Percentiles rank a stretch among this genome's conserved stretches.
Conservation (phyloP, 139 green algal species). For the Coelastrella sp. region DNA sequence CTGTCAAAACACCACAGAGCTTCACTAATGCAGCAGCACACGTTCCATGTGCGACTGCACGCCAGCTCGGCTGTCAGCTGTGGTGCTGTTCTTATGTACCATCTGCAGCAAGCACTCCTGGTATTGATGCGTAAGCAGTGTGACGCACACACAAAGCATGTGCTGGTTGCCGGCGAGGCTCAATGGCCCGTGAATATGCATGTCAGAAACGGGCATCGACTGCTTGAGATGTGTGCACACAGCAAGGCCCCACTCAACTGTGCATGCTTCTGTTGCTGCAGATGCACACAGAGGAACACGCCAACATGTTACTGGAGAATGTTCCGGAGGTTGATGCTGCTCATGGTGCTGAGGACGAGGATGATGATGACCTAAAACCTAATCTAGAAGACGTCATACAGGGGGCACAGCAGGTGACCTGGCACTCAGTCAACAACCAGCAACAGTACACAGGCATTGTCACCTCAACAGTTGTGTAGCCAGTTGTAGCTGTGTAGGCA, state of each 20-base stretch:
- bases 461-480: background rate
- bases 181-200: no score
- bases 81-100: no score
- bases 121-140: no score
- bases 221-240: background rate
- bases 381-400: constrained; percentile 67
- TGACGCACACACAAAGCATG: no score
- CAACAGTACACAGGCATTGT: no score
- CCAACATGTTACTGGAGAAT: constrained; percentile 62
- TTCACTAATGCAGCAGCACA: background rate
- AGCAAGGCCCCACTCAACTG: background rate
- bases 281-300: background rate
- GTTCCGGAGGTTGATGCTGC: constrained; percentile 58
- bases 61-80: no score
- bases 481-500: background rate
- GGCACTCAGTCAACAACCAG: background rate
- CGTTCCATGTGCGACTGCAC: background rate
- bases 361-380: constrained; percentile 57
- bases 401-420: constrained; percentile 14
- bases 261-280: background rate
- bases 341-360: constrained; percentile 42
- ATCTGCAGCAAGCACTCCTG: no score
- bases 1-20: background rate
- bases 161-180: no score
- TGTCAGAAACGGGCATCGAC: background rate